Percentiles rank a stretch among this genome's conserved stretches.
phyloP scores from a whole-genome alignment of 208 protist genomes.

The Naegleria fowleri region DNA sequence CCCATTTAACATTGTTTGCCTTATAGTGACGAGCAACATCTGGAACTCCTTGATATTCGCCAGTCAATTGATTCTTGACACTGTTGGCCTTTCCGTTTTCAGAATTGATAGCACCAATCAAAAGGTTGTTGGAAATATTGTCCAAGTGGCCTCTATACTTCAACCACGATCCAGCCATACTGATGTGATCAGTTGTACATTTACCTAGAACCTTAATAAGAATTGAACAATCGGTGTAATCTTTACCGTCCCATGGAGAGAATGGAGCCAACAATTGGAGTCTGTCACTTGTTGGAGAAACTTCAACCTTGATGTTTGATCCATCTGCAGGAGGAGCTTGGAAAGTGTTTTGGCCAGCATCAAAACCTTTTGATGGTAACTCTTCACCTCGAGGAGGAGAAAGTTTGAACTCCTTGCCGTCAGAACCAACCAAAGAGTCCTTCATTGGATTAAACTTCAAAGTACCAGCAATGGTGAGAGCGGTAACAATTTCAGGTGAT shows the following conservation, averaged over 20 bases:
- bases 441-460: constrained; percentile 65
- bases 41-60: constrained; percentile 48
- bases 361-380: constrained; percentile 55
- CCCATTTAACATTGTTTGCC: constrained; percentile 53
- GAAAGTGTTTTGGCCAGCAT: constrained; percentile 51
- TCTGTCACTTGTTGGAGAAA: constrained; percentile 49
- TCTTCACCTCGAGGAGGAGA: constrained; percentile 48
- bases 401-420: constrained; percentile 51
- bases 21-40: constrained; percentile 55
- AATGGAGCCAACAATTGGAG: constrained; percentile 61
- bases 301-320: constrained; percentile 42
- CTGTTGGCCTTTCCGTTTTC: constrained; percentile 63
- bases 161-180: constrained; percentile 65
- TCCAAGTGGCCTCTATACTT: constrained; percentile 77
- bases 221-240: constrained; percentile 40
- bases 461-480: constrained; percentile 59
- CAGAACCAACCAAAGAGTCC: constrained; percentile 48
- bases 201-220: constrained; percentile 69
- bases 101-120: constrained; percentile 66
- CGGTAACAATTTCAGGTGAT: constrained; percentile 70
- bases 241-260: constrained; percentile 53
- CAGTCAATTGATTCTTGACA: constrained; percentile 58
- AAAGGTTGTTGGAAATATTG: constrained; percentile 78
- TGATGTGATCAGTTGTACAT: constrained; percentile 81
- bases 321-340: constrained; percentile 50